Percentiles rank a stretch among this genome's conserved stretches.
These are phyloP conservation scores for Fomitopsis pulvina DNA, from an alignment of 768 basidiomycete genomes.

Conservation along the genomic window DNA sequence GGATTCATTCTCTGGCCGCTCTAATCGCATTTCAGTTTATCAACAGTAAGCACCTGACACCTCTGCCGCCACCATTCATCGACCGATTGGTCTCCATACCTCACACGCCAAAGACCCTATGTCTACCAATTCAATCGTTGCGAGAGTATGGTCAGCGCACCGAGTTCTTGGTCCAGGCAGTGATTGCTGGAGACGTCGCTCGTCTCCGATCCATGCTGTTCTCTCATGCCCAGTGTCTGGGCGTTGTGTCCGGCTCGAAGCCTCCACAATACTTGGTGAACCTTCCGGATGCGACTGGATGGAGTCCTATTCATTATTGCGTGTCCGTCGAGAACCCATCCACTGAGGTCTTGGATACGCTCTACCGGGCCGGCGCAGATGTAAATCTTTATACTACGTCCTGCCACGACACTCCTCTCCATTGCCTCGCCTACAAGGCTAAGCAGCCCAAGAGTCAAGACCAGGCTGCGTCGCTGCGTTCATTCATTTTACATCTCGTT, in stretches of 20 bases:
- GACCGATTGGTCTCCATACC: slow-evolving; percentile 1
- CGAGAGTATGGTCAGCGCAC: slow-evolving; percentile 7
- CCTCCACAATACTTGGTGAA: slow-evolving; percentile 44
- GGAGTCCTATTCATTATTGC: slow-evolving; percentile 71
- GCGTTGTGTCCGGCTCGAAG: slow-evolving; percentile 25
- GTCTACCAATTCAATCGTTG: background rate
- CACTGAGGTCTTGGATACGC: slow-evolving; percentile 55
- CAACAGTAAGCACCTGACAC: slow-evolving; percentile 9
- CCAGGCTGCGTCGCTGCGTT: slow-evolving; percentile 34
- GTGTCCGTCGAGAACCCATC: slow-evolving; percentile 49
- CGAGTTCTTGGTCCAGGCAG: slow-evolving; percentile 8
- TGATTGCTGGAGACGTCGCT: slow-evolving; percentile 7
- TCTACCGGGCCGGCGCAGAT: slow-evolving; percentile 75
- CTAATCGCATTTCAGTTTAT: background rate
- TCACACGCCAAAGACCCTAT: background rate
- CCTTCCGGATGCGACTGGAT: slow-evolving; percentile 57
- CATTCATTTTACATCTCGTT: slow-evolving; percentile 62
- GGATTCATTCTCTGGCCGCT: background rate
- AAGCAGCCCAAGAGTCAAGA: slow-evolving; percentile 13
- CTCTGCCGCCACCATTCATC: slow-evolving; percentile 9
- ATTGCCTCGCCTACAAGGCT: slow-evolving; percentile 48
- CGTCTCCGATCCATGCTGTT: slow-evolving; percentile 16
- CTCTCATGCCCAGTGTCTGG: slow-evolving; percentile 33
- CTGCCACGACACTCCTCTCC: slow-evolving; percentile 62
- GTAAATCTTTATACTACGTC: slow-evolving; percentile 56